phyloP scores from a whole-genome alignment of 805 yeast genomes.

The Crinitomyces ghanaensis region DNA sequence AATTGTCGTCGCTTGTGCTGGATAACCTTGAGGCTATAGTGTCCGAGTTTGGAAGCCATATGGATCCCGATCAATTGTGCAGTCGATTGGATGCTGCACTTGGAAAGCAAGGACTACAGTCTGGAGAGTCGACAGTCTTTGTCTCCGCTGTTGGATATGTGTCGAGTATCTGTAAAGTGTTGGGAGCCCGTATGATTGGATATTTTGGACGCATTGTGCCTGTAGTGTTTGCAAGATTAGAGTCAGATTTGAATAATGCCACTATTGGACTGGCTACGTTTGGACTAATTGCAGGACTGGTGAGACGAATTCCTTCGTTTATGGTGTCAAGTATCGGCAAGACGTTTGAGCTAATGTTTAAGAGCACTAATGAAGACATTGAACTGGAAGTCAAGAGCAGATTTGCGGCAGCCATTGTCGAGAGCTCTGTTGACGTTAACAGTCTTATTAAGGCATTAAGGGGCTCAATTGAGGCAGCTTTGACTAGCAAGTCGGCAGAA shows the following conservation, averaged over 20 bases:
- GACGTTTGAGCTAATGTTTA: slow-evolving; percentile 41
- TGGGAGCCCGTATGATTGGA: slow-evolving; percentile 83
- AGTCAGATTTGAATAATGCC: slow-evolving; percentile 27
- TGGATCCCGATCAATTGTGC: slow-evolving; percentile 33
- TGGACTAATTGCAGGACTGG: slow-evolving; percentile 58
- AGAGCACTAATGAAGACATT: slow-evolving; percentile 25
- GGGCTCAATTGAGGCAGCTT: slow-evolving; percentile 21
- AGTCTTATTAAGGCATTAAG: slow-evolving; percentile 57
- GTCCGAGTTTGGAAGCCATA: slow-evolving; percentile 43
- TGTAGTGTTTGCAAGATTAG: slow-evolving; percentile 54
- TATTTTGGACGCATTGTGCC: slow-evolving; percentile 77
- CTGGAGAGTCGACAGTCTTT: slow-evolving; percentile 45
- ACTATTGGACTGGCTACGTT: slow-evolving; percentile 60
- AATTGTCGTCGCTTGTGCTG: slow-evolving; percentile 36
- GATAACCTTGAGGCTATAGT: slow-evolving; percentile 56
- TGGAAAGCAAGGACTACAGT: slow-evolving; percentile 44
- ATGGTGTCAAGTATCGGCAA: slow-evolving; percentile 57
- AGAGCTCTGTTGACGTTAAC: slow-evolving; percentile 56
- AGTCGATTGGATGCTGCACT: slow-evolving; percentile 39
- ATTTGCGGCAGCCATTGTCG: no score
- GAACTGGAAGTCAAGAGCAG: no score
- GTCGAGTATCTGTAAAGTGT: slow-evolving; percentile 52
- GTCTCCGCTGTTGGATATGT: slow-evolving; percentile 66
- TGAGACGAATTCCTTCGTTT: slow-evolving; percentile 80
- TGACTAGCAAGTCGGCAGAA: no score